Evolutionary conservation across 768 basidiomycete genomes (phyloP).

Genomic region (Tulasnella sp.): DNA sequence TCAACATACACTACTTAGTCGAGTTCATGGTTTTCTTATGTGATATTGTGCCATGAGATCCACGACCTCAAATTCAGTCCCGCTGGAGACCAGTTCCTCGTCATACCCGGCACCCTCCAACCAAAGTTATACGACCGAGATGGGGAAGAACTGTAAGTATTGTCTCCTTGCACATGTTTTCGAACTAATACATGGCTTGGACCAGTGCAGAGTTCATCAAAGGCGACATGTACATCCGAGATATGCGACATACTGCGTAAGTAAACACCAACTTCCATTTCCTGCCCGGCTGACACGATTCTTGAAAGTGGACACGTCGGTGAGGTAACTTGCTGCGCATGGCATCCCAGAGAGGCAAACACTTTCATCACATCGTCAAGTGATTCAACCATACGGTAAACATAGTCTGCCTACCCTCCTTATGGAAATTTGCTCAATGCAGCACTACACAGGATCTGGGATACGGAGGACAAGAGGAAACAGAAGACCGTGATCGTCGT

Average conservation of each 20-base stretch:
- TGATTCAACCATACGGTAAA: conserved; percentile 88
- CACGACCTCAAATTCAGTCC: conserved; percentile 84
- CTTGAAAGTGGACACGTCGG: conserved; percentile 80
- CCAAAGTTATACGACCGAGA: conserved; percentile 85
- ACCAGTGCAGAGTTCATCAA: conserved; percentile 45
- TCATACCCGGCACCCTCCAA: conserved; percentile 77
- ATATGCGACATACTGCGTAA: conserved; percentile 97
- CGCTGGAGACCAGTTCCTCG: conserved; percentile 74
- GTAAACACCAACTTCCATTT: conserved; percentile 26
- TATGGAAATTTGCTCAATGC: no score
- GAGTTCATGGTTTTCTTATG: not conserved
- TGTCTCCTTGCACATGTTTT: conserved; percentile 28
- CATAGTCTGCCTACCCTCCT: conserved; percentile 18
- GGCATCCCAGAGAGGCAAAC: conserved; percentile 81
- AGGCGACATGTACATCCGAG: conserved; percentile 95
- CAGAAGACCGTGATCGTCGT: conserved; percentile 94
- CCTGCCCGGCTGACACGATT: conserved; percentile 12
- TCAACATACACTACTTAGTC: conserved; percentile 13
- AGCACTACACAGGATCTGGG: conserved; percentile 63
- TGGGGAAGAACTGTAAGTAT: conserved; percentile 81
- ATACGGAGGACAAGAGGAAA: conserved; percentile 81
- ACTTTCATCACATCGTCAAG: conserved; percentile 87
- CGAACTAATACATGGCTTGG: conserved; percentile 7
- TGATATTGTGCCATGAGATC: conserved; percentile 39
- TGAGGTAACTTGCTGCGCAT: conserved; percentile 77